These are phyloP conservation scores for Tricholoma furcatifolium DNA, from an alignment of 768 basidiomycete genomes.

Conservation along the genomic window DNA sequence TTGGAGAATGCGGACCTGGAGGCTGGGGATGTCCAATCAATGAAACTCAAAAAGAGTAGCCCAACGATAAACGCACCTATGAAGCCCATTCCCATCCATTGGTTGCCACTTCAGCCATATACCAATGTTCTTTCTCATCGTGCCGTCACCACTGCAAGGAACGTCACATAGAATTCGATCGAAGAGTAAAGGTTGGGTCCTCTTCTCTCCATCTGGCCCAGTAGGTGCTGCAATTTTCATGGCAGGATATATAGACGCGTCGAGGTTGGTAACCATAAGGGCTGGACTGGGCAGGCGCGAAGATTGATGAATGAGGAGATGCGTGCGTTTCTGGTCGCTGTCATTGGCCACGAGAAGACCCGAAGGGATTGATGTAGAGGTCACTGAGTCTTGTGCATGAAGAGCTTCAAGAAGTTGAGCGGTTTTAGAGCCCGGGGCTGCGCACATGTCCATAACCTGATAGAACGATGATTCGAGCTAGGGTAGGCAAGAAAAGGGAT, in stretches of 20 bases:
- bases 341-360: constrained; percentile 96
- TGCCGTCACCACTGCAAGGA: constrained; percentile 97
- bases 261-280: constrained; percentile 93
- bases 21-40: constrained; percentile 38
- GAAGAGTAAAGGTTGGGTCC: constrained; percentile 63
- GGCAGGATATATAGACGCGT: constrained; percentile 83
- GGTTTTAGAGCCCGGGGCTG: constrained; percentile 97
- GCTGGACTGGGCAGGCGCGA: constrained; percentile 89
- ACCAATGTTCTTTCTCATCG: constrained; percentile 88
- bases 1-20: constrained; percentile 89
- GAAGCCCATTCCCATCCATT: constrained; percentile 88
- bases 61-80: constrained; percentile 52
- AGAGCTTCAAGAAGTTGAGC: constrained; percentile 95
- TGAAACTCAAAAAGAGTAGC: not conserved
- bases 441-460: constrained; percentile 95
- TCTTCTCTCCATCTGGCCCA: constrained; percentile 29
- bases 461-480: constrained; percentile 2
- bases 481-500: not conserved
- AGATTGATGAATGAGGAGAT: constrained; percentile 97
- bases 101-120: constrained; percentile 95
- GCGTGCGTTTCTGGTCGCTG: constrained; percentile 89
- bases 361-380: constrained; percentile 65
- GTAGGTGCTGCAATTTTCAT: constrained; percentile 49
- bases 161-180: constrained; percentile 97
- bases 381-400: constrained; percentile 72